Percentiles rank a stretch among this genome's conserved stretches.
phyloP scores from a whole-genome alignment of 2,329 filamentous ascomycete genomes.

The Aaosphaeria arxii region DNA sequence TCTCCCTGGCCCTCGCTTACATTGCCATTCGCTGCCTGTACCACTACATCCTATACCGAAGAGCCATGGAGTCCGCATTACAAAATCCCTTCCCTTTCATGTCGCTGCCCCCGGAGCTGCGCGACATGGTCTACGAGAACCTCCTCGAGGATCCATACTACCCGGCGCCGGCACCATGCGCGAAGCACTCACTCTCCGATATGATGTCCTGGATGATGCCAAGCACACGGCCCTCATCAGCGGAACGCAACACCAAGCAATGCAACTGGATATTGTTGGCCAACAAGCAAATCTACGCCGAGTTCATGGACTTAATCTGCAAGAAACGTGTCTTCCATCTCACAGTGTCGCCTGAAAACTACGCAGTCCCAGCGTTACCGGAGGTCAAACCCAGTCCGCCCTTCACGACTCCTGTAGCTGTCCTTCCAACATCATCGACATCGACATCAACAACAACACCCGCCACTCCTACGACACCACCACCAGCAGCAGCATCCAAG shows the following conservation, averaged over 20 bases:
- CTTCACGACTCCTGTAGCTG: background rate
- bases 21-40: background rate
- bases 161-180: constrained; percentile 8
- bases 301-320: constrained; percentile 34
- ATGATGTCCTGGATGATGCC: constrained; percentile 18
- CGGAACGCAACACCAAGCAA: background rate
- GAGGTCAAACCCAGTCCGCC: background rate
- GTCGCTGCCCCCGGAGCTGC: constrained; percentile 27
- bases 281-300: constrained; percentile 30
- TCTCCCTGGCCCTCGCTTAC: background rate
- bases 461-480: background rate
- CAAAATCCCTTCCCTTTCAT: constrained; percentile 25
- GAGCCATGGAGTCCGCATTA: constrained; percentile 15
- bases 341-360: constrained; percentile 30
- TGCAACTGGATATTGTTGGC: constrained; percentile 26
- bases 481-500: background rate
- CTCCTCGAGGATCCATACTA: constrained; percentile 32
- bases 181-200: background rate
- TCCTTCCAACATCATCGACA: background rate
- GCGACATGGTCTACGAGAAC: constrained; percentile 32
- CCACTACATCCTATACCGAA: background rate
- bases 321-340: constrained; percentile 29
- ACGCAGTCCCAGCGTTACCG: constrained; percentile 1
- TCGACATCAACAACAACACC: background rate
- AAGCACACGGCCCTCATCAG: background rate